Base-by-base conservation (phyloP, 495 filamentous ascomycete species). In the Penicillium coffeae region DNA sequence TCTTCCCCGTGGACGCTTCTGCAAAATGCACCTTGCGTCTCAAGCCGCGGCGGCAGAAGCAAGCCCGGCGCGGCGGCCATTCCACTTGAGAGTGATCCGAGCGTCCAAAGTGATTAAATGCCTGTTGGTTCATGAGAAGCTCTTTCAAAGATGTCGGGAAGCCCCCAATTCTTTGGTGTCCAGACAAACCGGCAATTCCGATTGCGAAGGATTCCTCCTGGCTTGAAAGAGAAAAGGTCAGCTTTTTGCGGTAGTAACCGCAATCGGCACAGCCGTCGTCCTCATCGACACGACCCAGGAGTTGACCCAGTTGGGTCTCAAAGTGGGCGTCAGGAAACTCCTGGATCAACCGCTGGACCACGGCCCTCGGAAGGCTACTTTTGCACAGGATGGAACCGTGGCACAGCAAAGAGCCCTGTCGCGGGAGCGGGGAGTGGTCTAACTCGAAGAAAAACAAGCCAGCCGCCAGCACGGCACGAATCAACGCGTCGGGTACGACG, bases 391-490 rank as follows among this genome's bases (percentile, higher is more conserved):
- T 45, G 13, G 54, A 56, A 3, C 48, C 49, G 34, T 42, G 33
- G 25, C 49, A 56, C 7, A 34, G 10, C 16, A 52, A 59, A 8
- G 14, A 18, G n/a, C 38, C 44, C 18, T 48, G 20, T 4, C 18
- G 20, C 16, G 21, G 32, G 8, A 32, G 45, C 9, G 56, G 56
- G 8, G n/a, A 22, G 12, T 40, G 47, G 33, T 59, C 52, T 19
- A 59, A 35, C 40, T 59, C 52, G 30, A 59, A 59, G 48, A 55
- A 59, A 21, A 59, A 59, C 1, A 42, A 47, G 8, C 27, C 50
- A 1, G 56, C 33, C 39, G 46, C 37, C 7, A 48, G 46, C 12
- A 36, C 22, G 2, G 18, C 16, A 10, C 46, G 18, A 3, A 48
- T 18, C 6, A 48, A 25, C 15, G 27, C 15, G 19, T 20, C 38